A percentile compares a stretch with the other conserved stretches of the same genome.
These are phyloP conservation scores for Coemansia sp. DNA, from an alignment of 192 early-diverging fungal genomes.

Conservation along the genomic window DNA sequence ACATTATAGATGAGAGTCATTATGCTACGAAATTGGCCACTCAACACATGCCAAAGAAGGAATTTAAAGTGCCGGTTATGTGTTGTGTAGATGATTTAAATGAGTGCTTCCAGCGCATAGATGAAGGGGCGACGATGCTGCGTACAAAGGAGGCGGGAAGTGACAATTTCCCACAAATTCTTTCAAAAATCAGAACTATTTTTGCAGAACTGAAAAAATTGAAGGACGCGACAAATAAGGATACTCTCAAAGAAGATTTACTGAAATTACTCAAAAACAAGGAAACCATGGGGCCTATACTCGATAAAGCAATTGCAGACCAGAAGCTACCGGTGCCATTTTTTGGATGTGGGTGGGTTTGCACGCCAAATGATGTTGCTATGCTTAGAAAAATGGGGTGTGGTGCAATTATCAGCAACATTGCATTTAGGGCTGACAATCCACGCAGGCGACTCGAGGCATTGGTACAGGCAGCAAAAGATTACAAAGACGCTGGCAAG, in stretches of 20 bases:
- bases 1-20: slow-evolving; percentile 94
- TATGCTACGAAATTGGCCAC: slow-evolving; percentile 63
- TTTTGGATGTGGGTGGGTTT: neutral
- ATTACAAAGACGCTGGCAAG: neutral
- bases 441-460: neutral
- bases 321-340: neutral
- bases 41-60: slow-evolving; percentile 79
- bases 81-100: slow-evolving; percentile 88
- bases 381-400: neutral
- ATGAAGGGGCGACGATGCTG: slow-evolving; percentile 93
- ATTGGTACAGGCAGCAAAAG: neutral
- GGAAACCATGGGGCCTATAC: neutral
- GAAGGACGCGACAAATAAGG: neutral
- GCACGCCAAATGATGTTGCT: neutral
- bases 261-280: neutral
- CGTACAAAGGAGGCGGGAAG: slow-evolving; percentile 92
- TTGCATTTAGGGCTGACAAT: neutral
- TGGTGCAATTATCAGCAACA: neutral
- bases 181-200: neutral
- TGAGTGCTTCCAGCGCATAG: slow-evolving; percentile 85
- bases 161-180: neutral
- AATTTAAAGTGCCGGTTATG: slow-evolving; percentile 86
- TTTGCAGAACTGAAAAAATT: neutral
- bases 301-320: neutral
- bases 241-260: neutral